Evolutionary conservation across 176 grass and related monocot species (phyloP).

Genomic region (Metroxylon sagu): DNA sequence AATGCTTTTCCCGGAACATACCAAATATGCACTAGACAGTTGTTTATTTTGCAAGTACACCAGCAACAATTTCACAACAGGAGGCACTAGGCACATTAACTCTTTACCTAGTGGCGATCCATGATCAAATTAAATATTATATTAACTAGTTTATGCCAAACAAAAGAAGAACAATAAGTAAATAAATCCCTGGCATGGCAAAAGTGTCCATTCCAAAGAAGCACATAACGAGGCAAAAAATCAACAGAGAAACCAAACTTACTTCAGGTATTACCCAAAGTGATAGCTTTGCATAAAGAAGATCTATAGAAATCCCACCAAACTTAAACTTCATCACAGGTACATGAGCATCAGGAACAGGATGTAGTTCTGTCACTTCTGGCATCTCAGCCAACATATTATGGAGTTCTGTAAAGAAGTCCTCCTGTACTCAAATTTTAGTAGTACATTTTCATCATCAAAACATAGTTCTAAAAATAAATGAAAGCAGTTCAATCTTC

Average conservation of each 20-base stretch:
- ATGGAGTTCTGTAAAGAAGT: conserved; percentile 70
- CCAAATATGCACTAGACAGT: too few relatives aligned
- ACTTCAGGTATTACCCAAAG: conserved; percentile 78
- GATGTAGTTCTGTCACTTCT: conserved; percentile 74
- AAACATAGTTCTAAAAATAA: conserved; percentile 1
- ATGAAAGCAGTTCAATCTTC: conserved; percentile 7
- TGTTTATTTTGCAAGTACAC: too few relatives aligned
- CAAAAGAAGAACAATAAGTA: too few relatives aligned
- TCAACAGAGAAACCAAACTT: conserved; percentile 26
- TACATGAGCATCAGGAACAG: conserved; percentile 92
- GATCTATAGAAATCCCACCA: conserved; percentile 73
- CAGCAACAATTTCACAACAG: too few relatives aligned
- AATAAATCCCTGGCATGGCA: too few relatives aligned
- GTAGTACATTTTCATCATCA: not conserved
- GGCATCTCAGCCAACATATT: conserved; percentile 80
- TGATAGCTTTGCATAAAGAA: conserved; percentile 76
- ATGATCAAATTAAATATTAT: too few relatives aligned
- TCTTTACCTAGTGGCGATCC: too few relatives aligned
- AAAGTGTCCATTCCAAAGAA: too few relatives aligned
- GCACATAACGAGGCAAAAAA: not conserved
- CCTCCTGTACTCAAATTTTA: conserved; percentile 43
- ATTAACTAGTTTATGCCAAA: too few relatives aligned
- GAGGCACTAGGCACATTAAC: too few relatives aligned
- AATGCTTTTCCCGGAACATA: too few relatives aligned
- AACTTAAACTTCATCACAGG: conserved; percentile 75